Evolutionary conservation across 768 basidiomycete genomes (phyloP), one percentile per base, ranked within the genome.

Genomic region (Suillus luteus): DNA sequence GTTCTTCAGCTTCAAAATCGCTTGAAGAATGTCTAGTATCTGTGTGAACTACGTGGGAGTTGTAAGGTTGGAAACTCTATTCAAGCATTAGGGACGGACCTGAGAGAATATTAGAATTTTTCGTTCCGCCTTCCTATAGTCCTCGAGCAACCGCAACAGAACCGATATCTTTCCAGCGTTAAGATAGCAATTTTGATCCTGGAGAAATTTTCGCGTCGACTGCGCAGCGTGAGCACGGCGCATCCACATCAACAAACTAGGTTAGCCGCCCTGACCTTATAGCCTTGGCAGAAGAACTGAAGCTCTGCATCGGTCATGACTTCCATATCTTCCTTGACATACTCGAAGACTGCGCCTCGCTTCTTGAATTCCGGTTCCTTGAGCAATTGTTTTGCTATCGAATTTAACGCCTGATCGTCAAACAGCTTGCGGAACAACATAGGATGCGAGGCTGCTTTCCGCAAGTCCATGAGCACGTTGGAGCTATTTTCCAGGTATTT

Each of bases 281-380:
- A 96, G 12, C 87, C 86, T 57, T 84, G 83, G 70, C 91, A 92
- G 73, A 96, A 96, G 48, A 85, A 77, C 70, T 97, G 94, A 41
- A 99, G 81, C 77, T 99, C 97, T 9, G 95, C 90, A 76, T 99
- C 97, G 51, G 95, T 96, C 96, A 99, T 99, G 22, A 97, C 90
- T 69, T 92, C 86, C 92, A 99, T 94, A 75, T 99, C 97, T 75
- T 99, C 97, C 72, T 94, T 93, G 59, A 99, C 94, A 65, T 88
- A 85, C 38, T 95, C 86, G 69, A 87, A 92, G 51, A 92, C 73
- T 9, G 91, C 90, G 1, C 88, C 88, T 17, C 91, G 86, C 74
- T 88, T 91, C 77, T 87, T 91, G 77, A 95, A 99, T 70, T 96
- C 93, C 4, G 92, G 88, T 73, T 98, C 96, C 74, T 93, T 93